Conservation (phyloP, 148 eudicot species). For the Vaccinium macrocarpon region DNA sequence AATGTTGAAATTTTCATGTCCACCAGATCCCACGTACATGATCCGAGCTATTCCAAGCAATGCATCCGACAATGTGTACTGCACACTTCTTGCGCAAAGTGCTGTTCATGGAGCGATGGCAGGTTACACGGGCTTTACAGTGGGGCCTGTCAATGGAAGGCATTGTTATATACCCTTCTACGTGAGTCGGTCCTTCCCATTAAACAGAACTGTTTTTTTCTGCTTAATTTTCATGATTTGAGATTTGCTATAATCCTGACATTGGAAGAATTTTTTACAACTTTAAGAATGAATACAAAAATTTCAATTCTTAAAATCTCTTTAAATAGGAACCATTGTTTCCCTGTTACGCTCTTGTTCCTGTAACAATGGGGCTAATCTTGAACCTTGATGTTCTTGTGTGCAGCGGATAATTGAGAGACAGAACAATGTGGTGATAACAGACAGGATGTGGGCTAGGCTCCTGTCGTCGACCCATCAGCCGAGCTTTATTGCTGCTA, state of each 20-base stretch:
- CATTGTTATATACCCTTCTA: conserved; percentile 85
- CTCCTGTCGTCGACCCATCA: conserved; percentile 68
- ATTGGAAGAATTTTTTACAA: conserved; percentile 13
- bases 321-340: background rate
- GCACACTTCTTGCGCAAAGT: conserved; percentile 99
- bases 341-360: background rate
- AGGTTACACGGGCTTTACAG: conserved; percentile 86
- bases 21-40: conserved; percentile 97
- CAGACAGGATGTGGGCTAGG: conserved; percentile 80
- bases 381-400: background rate
- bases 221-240: conserved; percentile 31
- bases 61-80: conserved; percentile 89
- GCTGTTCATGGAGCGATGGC: conserved; percentile 99
- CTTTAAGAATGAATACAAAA: background rate
- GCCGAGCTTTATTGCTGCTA: conserved; percentile 52
- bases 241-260: background rate
- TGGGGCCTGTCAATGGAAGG: conserved; percentile 89
- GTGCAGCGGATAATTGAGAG: conserved; percentile 47
- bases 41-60: conserved; percentile 95
- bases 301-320: background rate
- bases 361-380: background rate
- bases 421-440: conserved; percentile 50
- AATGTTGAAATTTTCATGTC: conserved; percentile 8
- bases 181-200: conserved; percentile 47
- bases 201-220: background rate